phyloP scores from a whole-genome alignment of 768 basidiomycete species.

The Mycena belliarum region DNA sequence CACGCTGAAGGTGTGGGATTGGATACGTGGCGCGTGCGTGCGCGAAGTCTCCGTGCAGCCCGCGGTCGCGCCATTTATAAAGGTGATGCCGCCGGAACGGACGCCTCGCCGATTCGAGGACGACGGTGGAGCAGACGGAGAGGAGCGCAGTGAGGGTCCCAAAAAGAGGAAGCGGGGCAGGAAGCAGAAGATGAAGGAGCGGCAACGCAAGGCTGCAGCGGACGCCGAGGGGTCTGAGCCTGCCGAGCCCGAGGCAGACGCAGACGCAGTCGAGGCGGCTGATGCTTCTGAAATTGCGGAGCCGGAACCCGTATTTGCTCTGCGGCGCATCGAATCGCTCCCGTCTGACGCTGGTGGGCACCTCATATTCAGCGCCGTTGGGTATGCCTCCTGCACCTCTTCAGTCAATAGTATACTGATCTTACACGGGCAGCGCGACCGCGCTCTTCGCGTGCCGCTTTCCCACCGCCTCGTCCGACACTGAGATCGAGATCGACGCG shows the following conservation, averaged over 20 bases:
- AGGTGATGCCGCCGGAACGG: conserved; percentile 33
- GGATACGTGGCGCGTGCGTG: conserved; percentile 60
- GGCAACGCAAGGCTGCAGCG: conserved; percentile 23
- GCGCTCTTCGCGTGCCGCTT: conserved; percentile 58
- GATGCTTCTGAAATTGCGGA: neutral
- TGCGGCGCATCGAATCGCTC: conserved; percentile 56
- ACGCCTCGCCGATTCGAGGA: conserved; percentile 31
- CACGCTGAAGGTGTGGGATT: conserved; percentile 76
- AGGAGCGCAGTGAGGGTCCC: conserved; percentile 21
- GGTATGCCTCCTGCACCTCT: conserved; percentile 48
- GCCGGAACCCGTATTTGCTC: conserved; percentile 49
- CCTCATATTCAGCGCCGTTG: conserved; percentile 70
- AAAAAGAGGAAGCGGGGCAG: conserved; percentile 21
- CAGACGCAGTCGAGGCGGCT: neutral
- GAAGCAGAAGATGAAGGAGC: conserved; percentile 19
- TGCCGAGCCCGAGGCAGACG: neutral
- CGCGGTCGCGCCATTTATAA: conserved; percentile 51
- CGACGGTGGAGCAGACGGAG: conserved; percentile 33
- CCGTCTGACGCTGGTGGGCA: conserved; percentile 33
- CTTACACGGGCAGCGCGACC: conserved; percentile 48
- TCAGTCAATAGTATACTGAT: neutral
- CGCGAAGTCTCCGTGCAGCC: conserved; percentile 54
- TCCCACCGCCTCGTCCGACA: conserved; percentile 23
- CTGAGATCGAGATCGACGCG: conserved; percentile 35
- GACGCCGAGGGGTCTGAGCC: neutral